phyloP scores from a whole-genome alignment of 805 yeast genomes.

The Kodamaea hsintzibuensis region DNA sequence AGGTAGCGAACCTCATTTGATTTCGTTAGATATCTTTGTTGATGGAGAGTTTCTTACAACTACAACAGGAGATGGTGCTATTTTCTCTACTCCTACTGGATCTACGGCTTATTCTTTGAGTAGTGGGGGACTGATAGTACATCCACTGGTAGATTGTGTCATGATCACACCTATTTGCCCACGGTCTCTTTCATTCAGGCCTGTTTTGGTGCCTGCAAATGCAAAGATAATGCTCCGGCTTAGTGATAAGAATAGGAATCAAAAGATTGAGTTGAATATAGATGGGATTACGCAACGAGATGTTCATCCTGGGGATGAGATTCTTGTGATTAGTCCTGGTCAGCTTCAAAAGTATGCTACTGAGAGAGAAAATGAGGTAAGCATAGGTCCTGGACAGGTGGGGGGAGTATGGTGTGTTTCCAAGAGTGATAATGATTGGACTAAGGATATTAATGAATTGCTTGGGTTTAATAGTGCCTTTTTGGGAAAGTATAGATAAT shows the following conservation, averaged over 20 bases:
- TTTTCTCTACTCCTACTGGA: constrained; percentile 89
- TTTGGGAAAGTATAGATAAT: constrained; percentile 36
- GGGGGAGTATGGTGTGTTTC: constrained; percentile 87
- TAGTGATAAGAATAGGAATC: constrained; percentile 47
- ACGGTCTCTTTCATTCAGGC: constrained; percentile 85
- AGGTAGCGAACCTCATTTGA: constrained; percentile 83
- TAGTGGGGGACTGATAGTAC: constrained; percentile 91
- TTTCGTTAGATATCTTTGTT: constrained; percentile 79
- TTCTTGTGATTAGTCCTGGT: constrained; percentile 49
- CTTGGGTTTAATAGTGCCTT: constrained; percentile 88
- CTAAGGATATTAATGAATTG: constrained; percentile 80
- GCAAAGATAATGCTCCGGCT: constrained; percentile 70
- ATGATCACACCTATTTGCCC: constrained; percentile 91
- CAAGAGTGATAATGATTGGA: constrained; percentile 85
- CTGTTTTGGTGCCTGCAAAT: constrained; percentile 75
- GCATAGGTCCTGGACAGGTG: constrained; percentile 21
- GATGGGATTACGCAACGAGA: constrained; percentile 82
- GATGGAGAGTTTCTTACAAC: constrained; percentile 84
- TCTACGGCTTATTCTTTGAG: constrained; percentile 90
- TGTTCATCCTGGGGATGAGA: constrained; percentile 74
- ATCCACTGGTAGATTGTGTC: constrained; percentile 82
- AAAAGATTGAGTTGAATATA: constrained; percentile 57
- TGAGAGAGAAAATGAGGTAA: neutral
- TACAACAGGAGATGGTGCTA: constrained; percentile 90
- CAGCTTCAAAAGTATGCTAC: constrained; percentile 6